phyloP scores from a whole-genome alignment of 78 protist species.

The Dictyostelium brefeldianum region DNA sequence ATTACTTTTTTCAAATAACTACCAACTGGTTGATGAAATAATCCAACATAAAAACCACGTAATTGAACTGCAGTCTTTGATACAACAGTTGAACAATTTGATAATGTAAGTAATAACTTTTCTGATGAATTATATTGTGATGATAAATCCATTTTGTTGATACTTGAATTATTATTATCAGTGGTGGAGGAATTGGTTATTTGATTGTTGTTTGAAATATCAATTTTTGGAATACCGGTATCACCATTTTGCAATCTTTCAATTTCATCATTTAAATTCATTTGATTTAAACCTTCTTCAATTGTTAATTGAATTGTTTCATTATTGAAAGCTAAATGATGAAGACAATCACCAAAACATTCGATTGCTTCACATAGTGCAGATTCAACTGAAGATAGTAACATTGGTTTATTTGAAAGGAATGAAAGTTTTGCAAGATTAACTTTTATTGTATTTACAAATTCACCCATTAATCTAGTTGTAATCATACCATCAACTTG shows the following conservation, averaged over 20 bases:
- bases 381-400: slow-evolving; percentile 36
- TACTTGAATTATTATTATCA: not conserved
- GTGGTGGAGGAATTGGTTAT: no score
- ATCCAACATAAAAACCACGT: slow-evolving; percentile 35
- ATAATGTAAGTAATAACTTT: slow-evolving; percentile 36
- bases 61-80: slow-evolving; percentile 59
- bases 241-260: not conserved
- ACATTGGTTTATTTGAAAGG: slow-evolving; percentile 16
- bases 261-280: not conserved
- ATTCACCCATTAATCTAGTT: slow-evolving; percentile 47
- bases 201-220: not conserved
- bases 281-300: slow-evolving; percentile 25
- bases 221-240: not conserved
- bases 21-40: slow-evolving; percentile 59
- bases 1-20: slow-evolving; percentile 49
- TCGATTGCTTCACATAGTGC: slow-evolving; percentile 73
- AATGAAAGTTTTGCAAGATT: slow-evolving; percentile 22
- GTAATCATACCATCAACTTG: slow-evolving; percentile 77
- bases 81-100: slow-evolving; percentile 69
- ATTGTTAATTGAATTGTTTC: not conserved
- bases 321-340: slow-evolving; percentile 33
- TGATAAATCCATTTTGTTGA: not conserved
- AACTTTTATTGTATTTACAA: slow-evolving; percentile 21
- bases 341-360: slow-evolving; percentile 74
- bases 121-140: not conserved